These are phyloP conservation scores for Amaranthus tricolor DNA, from an alignment of 179 eudicot species.

Conservation along the genomic window DNA sequence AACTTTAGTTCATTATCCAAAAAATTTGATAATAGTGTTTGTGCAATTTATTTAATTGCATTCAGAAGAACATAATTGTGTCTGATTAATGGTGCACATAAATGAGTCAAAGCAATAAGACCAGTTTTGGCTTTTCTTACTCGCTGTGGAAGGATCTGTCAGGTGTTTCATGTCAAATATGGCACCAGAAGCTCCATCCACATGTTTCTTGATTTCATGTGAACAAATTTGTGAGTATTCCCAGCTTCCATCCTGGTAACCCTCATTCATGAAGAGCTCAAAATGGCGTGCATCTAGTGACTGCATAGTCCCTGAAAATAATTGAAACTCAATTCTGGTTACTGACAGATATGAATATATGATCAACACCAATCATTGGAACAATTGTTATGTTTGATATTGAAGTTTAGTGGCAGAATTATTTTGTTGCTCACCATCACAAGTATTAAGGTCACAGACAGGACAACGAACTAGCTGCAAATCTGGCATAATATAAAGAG, in stretches of 20 bases:
- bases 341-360: background rate
- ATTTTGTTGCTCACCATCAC: slow-evolving; percentile 64
- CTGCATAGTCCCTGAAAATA: slow-evolving; percentile 82
- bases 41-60: background rate
- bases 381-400: background rate
- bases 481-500: slow-evolving; percentile 40
- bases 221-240: slow-evolving; percentile 57
- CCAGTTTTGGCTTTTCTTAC: slow-evolving; percentile 28
- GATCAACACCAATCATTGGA: background rate
- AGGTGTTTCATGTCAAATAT: slow-evolving; percentile 67
- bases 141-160: slow-evolving; percentile 58
- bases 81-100: background rate
- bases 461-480: slow-evolving; percentile 95
- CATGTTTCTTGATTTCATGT: slow-evolving; percentile 52
- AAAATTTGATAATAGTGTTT: background rate
- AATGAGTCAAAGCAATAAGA: background rate
- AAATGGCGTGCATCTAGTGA: slow-evolving; percentile 86
- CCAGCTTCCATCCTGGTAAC: slow-evolving; percentile 76
- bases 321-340: background rate
- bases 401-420: background rate
- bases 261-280: slow-evolving; percentile 68
- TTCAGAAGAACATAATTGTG: background rate
- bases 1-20: slow-evolving; percentile 2
- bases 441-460: slow-evolving; percentile 82
- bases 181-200: slow-evolving; percentile 71